These are phyloP conservation scores for Echria macrotheca DNA, from an alignment of 495 filamentous ascomycete genomes.

Conservation along the genomic window DNA sequence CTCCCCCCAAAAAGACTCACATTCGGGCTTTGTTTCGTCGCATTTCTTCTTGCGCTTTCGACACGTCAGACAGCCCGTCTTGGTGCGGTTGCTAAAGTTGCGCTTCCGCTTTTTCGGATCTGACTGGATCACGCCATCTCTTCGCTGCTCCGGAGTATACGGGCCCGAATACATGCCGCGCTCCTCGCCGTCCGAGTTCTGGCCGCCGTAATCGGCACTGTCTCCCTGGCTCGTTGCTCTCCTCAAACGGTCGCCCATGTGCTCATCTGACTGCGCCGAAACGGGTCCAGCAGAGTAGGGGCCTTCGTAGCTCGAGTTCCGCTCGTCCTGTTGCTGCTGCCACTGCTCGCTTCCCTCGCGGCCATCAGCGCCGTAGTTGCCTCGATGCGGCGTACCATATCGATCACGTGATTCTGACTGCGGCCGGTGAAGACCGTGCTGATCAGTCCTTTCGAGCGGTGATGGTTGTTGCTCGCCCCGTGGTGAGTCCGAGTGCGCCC, in stretches of 20 bases:
- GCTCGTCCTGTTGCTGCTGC: constrained; percentile 39
- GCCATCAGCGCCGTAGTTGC: constrained; percentile 29
- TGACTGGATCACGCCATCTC: constrained; percentile 52
- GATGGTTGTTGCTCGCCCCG: constrained; percentile 28
- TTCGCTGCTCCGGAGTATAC: constrained; percentile 43
- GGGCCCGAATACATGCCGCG: constrained; percentile 36
- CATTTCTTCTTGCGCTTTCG: constrained; percentile 96
- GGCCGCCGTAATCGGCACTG: constrained; percentile 37
- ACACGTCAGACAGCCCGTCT: constrained; percentile 96
- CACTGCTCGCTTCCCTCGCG: constrained; percentile 39
- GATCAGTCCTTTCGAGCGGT: constrained; percentile 19
- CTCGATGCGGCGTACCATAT: constrained; percentile 34
- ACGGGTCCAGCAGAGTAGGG: constrained; percentile 34
- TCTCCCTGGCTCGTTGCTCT: constrained; percentile 37
- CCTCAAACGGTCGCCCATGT: constrained; percentile 34
- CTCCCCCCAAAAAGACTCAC: constrained; percentile 44
- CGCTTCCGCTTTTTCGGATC: constrained; percentile 77
- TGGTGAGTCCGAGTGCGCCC: constrained; percentile 42
- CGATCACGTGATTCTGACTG: constrained; percentile 40
- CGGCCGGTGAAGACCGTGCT: constrained; percentile 22
- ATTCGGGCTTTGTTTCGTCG: constrained; percentile 91
- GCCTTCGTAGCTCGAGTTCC: constrained; percentile 39
- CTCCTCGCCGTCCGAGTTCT: constrained; percentile 45
- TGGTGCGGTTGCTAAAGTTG: constrained; percentile 92
- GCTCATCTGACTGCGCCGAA: constrained; percentile 43